Evolutionary conservation across 2,329 filamentous ascomycete species (phyloP), one percentile per base, ranked within the genome.

Genomic region (Fusarium nematophilum): DNA sequence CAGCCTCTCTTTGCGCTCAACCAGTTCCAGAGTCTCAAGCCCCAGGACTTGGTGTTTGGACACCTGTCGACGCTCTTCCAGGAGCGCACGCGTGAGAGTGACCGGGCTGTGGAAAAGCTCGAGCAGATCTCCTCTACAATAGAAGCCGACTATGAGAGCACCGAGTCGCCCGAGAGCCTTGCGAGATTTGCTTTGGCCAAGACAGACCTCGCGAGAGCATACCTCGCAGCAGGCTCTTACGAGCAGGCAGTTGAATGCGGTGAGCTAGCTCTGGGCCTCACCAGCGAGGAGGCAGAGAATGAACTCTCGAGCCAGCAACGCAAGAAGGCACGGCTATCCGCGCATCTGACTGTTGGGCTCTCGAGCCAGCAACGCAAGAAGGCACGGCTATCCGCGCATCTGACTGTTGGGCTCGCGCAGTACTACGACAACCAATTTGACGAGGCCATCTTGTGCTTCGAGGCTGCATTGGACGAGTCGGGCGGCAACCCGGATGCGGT

Each of bases 1-100:
- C 91, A 94, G 62, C 93, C 95, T 0, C 83, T 97, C 15, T 96
- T 98, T 69, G 93, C 92, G 0, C 86, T 98, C 1, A 87, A 90
- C 47, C 95, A 99, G 73, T 81, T 97, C 3, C 86, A 86, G 51
- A 83, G 83, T 7, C 87, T 97, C 66, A 81, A 83, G 15, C 90
- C 92, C 0, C 82, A 85, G 36, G 89, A 95, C 54, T 74, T 93
- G 25, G 81, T 87, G 0, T 91, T 90, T 67, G 83, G 87, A 7
- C 95, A 98, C 68, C 84, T 99, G 5, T 85, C 87, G 1, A 88
- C 92, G 0, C 80, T 98, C 3, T 90, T 96, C 70, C 83, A 92
- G 39, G 95, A 99, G 73, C 87, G 95, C 9, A 88, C 90, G 3
- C 83, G 87, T 14, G 89, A 96, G 66, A 84, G 86, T 59, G 70